Percentiles rank a stretch among this genome's conserved stretches.
phyloP scores from a whole-genome alignment of 495 filamentous ascomycete genomes.

The Annulohypoxylon maeteangense region DNA sequence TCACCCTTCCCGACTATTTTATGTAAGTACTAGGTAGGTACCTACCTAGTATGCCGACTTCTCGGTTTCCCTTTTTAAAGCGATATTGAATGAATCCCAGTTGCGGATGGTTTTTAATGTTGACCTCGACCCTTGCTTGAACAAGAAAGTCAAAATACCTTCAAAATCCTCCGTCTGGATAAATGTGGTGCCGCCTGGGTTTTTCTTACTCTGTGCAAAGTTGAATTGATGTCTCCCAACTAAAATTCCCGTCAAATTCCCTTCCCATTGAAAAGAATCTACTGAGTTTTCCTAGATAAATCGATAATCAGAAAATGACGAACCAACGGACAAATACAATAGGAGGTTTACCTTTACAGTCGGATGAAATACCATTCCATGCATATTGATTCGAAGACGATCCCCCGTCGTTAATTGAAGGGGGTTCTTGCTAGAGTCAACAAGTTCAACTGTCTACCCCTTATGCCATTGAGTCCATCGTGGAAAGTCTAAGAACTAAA shows the following conservation, averaged over 20 bases:
- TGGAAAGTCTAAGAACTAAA: not conserved
- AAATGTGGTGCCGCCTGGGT: not conserved
- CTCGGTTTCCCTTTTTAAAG: not conserved
- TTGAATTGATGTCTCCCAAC: not conserved
- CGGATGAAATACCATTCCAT: not conserved
- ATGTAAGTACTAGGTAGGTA: too few species aligned
- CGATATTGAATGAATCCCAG: not conserved
- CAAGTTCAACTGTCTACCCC: not conserved
- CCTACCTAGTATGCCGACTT: not conserved
- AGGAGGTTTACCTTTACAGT: not conserved
- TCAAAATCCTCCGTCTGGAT: not conserved
- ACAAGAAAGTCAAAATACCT: not conserved
- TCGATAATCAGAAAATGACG: not conserved
- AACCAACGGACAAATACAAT: not conserved
- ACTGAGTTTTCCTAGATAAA: not conserved
- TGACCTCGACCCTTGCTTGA: not conserved
- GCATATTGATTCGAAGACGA: not conserved
- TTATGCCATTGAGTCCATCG: not conserved
- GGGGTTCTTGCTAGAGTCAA: not conserved
- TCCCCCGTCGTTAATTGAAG: not conserved
- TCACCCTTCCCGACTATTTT: too few species aligned
- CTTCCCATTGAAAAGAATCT: not conserved
- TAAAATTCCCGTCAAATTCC: not conserved
- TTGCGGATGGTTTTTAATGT: not conserved
- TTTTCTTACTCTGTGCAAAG: not conserved